Percentiles rank a stretch among this genome's conserved stretches.
Evolutionary conservation across 225 moss, liverwort and hornwort species (phyloP).

Genomic region (Sphagnum tenellum): DNA sequence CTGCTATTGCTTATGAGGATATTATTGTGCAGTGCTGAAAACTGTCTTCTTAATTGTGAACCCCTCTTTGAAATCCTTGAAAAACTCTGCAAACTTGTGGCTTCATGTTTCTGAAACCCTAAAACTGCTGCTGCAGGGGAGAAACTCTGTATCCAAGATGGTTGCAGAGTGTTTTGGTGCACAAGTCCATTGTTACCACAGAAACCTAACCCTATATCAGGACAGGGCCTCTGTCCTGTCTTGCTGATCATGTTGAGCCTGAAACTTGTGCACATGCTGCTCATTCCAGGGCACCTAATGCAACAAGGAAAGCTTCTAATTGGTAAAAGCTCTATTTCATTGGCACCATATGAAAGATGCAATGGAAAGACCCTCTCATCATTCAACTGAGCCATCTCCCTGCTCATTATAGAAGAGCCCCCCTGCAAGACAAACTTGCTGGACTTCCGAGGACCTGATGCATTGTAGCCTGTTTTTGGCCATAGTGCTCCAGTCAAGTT

Average conservation of each 20-base stretch:
- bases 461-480: slow-evolving; percentile 10
- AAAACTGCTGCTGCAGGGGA: slow-evolving; percentile 15
- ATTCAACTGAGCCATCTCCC: slow-evolving; percentile 14
- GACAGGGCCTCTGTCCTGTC: slow-evolving; percentile 9
- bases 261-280: slow-evolving; percentile 21
- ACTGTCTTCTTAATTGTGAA: slow-evolving; percentile 10
- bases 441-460: too few relatives aligned
- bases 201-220: slow-evolving; percentile 10
- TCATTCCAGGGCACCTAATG: slow-evolving; percentile 24
- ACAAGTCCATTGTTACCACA: slow-evolving; percentile 20
- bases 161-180: slow-evolving; percentile 24
- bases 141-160: slow-evolving; percentile 33
- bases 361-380: slow-evolving; percentile 11
- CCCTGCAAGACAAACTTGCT: too few relatives aligned
- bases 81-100: slow-evolving; percentile 19
- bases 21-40: slow-evolving; percentile 19
- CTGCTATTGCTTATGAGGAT: slow-evolving; percentile 18
- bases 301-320: background rate
- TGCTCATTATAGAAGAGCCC: background rate
- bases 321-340: background rate
- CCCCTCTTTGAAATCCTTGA: slow-evolving; percentile 17
- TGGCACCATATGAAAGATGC: background rate
- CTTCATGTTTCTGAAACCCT: slow-evolving; percentile 8
- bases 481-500: slow-evolving; percentile 14
- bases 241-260: slow-evolving; percentile 9